These are phyloP conservation scores for Quercus parvula DNA, from an alignment of 306 rosid species.

Conservation along the genomic window DNA sequence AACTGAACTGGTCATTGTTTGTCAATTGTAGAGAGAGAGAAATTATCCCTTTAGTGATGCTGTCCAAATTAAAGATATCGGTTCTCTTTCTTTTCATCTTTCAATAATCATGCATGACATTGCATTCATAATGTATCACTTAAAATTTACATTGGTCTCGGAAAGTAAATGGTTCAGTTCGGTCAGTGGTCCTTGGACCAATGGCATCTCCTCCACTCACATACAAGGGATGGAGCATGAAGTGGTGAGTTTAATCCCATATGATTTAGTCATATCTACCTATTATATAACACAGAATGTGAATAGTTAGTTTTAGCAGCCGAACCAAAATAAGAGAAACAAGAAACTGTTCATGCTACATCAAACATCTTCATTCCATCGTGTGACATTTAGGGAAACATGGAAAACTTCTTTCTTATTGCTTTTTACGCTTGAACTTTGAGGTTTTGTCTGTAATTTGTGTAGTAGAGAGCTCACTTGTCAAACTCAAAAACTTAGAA, in stretches of 20 bases:
- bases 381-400: not conserved
- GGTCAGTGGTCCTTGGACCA: not conserved
- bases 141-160: not conserved
- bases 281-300: not conserved
- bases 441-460: not conserved
- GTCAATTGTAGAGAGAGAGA: not conserved
- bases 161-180: not conserved
- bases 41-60: not conserved
- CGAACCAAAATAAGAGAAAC: not conserved
- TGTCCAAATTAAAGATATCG: not conserved
- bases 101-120: not conserved
- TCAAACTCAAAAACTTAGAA: not conserved
- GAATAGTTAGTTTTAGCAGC: not conserved
- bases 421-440: not conserved
- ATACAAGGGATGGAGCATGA: not conserved
- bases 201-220: not conserved
- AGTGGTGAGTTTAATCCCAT: not conserved
- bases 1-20: not conserved
- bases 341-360: not conserved
- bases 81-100: not conserved
- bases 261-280: not conserved
- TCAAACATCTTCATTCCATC: not conserved
- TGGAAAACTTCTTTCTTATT: not conserved
- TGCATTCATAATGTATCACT: slow-evolving; percentile 3
- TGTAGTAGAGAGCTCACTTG: not conserved